Base-by-base conservation (phyloP, 805 yeast genomes). In the Monosporozyma siamensis region DNA sequence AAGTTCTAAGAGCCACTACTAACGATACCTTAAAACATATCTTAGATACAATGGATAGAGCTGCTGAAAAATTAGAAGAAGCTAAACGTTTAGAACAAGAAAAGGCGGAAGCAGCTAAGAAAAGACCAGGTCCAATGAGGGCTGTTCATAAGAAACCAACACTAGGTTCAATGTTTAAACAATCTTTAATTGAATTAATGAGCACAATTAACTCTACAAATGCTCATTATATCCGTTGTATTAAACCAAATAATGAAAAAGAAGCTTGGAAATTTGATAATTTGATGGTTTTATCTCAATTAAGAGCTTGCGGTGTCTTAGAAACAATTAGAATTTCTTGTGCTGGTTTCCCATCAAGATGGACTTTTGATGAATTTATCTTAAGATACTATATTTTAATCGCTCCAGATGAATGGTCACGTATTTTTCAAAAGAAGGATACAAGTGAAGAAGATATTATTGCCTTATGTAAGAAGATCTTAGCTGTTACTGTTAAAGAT, bases 301-400 rank as follows among this genome's bases (percentile, higher is more conserved):
- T 90, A 48, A 77, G 98, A 61, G 98, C 98, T 5, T 90, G 98
- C 71, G 98, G 98, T 82, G 97, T 90, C 38, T 71, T 90, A 52
- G 98, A 92, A 62, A 92, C 98, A 2, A 90, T 90, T 58, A 72
- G 95, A 56, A 90, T 90, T 38, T 89, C 97, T 1, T 89, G 97
- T 67, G 97, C 95, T 40, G 98, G 98, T 32, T 90, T 89, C 74
- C 98, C 98, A 14, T 82, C 96, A 0, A 74, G 97, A 59, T 87
- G 96, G 88, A 78, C 95, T 2, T 92, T 87, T 59, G 88, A 81
- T 41, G 97, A 92, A 59, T 90, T 90, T 69, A 95, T 88, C 15
- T 75, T 80, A 48, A 77, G 96, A 56, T 90, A 88, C 61, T 90
- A 87, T 57, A 79, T 89, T 57, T 71, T 90, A 45, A 78, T 88